Percentiles rank a stretch among this genome's conserved stretches.
Evolutionary conservation across 495 filamentous ascomycete species (phyloP).

Genomic region (Clavariopsis aquatica): DNA sequence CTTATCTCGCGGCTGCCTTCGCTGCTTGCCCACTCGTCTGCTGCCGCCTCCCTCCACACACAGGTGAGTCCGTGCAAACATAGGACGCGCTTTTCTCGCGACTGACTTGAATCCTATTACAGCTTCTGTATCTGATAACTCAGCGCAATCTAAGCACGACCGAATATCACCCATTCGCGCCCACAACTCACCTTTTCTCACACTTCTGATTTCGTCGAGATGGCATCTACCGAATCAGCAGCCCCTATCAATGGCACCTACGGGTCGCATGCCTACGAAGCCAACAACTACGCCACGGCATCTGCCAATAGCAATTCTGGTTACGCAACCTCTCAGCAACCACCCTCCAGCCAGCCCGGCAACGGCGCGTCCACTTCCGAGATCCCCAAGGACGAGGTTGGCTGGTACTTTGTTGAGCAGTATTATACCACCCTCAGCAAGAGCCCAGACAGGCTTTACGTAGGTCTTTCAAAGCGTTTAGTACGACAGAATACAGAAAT

Average conservation of each 20-base stretch:
- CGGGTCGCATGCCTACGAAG: constrained; percentile 41
- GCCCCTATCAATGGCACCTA: constrained; percentile 50
- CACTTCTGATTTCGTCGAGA: constrained; percentile 30
- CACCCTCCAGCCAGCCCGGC: constrained; percentile 14
- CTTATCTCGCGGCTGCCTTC: background rate
- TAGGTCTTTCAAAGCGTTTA: constrained; percentile 50
- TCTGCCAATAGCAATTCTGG: constrained; percentile 25
- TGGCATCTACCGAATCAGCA: constrained; percentile 45
- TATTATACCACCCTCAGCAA: constrained; percentile 98
- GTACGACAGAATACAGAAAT: background rate
- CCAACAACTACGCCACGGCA: constrained; percentile 37
- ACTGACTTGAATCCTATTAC: background rate
- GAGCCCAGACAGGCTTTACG: constrained; percentile 87
- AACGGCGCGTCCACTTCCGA: constrained; percentile 25
- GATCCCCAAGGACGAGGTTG: constrained; percentile 79
- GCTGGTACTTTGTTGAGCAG: constrained; percentile 99
- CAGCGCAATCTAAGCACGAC: background rate
- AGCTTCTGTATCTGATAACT: background rate
- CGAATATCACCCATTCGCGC: background rate
- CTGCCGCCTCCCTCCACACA: background rate
- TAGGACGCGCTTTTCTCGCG: background rate
- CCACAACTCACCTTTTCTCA: background rate
- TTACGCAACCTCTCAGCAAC: constrained; percentile 26
- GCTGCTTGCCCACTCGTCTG: background rate
- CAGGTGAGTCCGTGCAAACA: constrained; percentile 11